Percentiles rank a stretch among this genome's conserved stretches.
phyloP scores from a whole-genome alignment of 305 asterid species.

The Fraxinus sp. region DNA sequence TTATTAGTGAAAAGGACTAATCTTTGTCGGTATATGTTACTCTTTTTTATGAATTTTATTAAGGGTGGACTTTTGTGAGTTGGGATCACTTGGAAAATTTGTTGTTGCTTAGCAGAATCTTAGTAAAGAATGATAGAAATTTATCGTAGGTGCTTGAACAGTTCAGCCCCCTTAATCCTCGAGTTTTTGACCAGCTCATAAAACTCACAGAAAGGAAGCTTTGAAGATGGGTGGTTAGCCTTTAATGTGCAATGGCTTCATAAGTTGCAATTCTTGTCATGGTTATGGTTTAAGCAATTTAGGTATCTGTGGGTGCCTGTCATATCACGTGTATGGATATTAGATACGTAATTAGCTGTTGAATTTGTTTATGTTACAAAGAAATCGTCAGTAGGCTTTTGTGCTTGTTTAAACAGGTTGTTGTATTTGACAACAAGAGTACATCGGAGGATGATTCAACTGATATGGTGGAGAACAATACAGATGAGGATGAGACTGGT shows the following conservation, averaged over 20 bases:
- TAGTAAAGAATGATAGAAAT: background rate
- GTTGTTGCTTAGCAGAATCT: background rate
- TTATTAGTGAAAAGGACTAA: slow-evolving; percentile 2
- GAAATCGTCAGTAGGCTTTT: background rate
- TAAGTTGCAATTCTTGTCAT: background rate
- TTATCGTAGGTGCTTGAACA: background rate
- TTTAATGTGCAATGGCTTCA: background rate
- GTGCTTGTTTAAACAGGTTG: slow-evolving; percentile 48
- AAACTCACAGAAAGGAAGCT: background rate
- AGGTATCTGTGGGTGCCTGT: background rate
- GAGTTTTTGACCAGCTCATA: background rate
- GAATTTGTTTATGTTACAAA: slow-evolving; percentile 18
- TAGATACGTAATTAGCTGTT: background rate
- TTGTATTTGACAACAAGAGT: slow-evolving; percentile 72
- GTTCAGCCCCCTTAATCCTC: background rate
- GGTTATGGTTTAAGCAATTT: background rate
- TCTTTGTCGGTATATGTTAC: background rate
- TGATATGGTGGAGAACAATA: slow-evolving; percentile 37
- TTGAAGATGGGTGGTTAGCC: background rate
- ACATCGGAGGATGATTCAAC: slow-evolving; percentile 43
- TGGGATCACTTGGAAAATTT: background rate
- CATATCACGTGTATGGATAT: background rate
- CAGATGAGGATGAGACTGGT: slow-evolving; percentile 65
- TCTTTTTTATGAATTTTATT: background rate
- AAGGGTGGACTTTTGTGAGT: background rate